Evolutionary conservation across 2,329 filamentous ascomycete genomes (phyloP).

Genomic region (Colletotrichum limetticola): DNA sequence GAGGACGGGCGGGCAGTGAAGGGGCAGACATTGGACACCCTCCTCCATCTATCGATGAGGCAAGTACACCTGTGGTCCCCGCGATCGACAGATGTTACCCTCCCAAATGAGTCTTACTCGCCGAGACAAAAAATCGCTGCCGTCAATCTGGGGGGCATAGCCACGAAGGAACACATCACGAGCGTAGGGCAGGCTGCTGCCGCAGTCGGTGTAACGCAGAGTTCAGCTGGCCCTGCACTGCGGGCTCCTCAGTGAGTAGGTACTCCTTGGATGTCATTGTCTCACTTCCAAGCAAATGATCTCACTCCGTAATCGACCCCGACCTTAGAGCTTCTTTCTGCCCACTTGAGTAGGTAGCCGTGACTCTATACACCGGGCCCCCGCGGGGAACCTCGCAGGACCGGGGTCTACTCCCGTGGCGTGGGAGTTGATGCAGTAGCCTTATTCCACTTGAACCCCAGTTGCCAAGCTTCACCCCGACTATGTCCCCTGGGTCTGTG

Average conservation of each 20-base stretch:
- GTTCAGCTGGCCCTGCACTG: background rate
- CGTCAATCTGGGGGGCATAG: constrained; percentile 7
- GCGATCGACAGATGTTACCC: constrained; percentile 8
- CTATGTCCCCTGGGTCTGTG: background rate
- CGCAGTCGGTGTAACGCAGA: background rate
- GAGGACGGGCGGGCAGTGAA: background rate
- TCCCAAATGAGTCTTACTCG: background rate
- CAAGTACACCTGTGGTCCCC: background rate
- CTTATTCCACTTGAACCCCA: constrained; percentile 5
- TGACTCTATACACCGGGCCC: background rate
- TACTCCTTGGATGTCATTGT: background rate
- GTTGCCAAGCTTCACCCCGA: constrained; percentile 3
- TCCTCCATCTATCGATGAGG: background rate
- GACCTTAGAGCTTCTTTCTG: background rate
- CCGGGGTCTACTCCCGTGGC: background rate
- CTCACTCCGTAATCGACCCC: background rate
- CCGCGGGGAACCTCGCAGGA: background rate
- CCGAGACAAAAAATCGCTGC: constrained; percentile 4
- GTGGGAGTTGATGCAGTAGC: background rate
- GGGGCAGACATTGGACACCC: background rate
- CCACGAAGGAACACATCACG: constrained; percentile 15
- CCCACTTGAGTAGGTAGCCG: background rate
- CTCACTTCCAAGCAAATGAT: background rate
- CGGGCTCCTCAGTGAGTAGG: background rate
- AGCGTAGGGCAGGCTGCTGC: constrained; percentile 3